These are phyloP conservation scores for Musa itinerans DNA, from an alignment of 176 grass and related monocot species.

Conservation along the genomic window DNA sequence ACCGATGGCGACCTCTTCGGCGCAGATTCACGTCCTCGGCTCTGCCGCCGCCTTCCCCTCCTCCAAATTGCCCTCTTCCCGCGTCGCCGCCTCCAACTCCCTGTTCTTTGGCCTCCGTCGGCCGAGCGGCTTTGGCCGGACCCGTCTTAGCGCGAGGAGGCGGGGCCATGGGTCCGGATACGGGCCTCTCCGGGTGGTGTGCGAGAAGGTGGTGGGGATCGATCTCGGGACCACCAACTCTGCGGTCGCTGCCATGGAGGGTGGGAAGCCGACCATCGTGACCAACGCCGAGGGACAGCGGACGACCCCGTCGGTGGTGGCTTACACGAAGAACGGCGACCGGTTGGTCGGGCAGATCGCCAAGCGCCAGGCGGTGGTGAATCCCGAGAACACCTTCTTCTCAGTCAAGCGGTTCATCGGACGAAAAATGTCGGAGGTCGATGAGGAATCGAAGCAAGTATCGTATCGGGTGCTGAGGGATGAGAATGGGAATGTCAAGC, in stretches of 20 bases:
- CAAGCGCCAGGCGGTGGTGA: constrained; percentile 88
- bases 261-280: constrained; percentile 82
- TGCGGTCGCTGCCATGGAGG: constrained; percentile 90
- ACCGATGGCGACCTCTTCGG: constrained; percentile 5
- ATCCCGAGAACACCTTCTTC: constrained; percentile 98
- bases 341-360: constrained; percentile 78
- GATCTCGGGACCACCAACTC: constrained; percentile 93
- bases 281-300: constrained; percentile 88
- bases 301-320: constrained; percentile 85
- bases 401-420: constrained; percentile 94
- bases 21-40: constrained; percentile 24
- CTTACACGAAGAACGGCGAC: constrained; percentile 78
- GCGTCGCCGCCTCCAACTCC: constrained; percentile 19
- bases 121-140: neutral
- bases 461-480: constrained; percentile 68
- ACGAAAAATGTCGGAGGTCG: constrained; percentile 83
- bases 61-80: constrained; percentile 18
- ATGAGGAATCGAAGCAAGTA: constrained; percentile 90
- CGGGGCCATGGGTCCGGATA: constrained; percentile 24
- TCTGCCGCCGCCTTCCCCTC: constrained; percentile 30
- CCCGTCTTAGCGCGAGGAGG: constrained; percentile 6
- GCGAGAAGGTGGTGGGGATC: constrained; percentile 96
- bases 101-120: constrained; percentile 41
- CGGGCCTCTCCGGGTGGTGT: constrained; percentile 42
- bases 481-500: constrained; percentile 93